phyloP scores from a whole-genome alignment of 225 moss, liverwort and hornwort genomes.

The Climacium dendroides region DNA sequence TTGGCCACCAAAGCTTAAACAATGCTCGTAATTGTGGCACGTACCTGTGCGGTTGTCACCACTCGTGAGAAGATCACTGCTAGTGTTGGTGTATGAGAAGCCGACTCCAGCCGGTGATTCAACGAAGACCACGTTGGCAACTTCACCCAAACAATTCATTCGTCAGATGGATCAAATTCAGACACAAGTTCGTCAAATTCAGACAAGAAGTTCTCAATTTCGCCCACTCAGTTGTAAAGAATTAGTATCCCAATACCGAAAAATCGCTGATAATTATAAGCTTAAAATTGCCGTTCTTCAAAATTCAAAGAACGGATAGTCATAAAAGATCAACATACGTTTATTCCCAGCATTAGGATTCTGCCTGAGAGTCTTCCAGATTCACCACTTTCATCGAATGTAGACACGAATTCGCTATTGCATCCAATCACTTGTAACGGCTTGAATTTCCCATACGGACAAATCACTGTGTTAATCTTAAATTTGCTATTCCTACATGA shows the following conservation, averaged over 20 bases:
- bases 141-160: not conserved
- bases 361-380: not conserved
- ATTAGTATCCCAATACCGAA: not conserved
- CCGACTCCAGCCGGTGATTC: constrained; percentile 75
- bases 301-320: no score
- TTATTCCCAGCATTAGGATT: constrained; percentile 39
- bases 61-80: constrained; percentile 21
- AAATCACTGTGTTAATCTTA: no score
- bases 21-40: not conserved
- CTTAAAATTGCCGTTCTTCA: not conserved
- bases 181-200: not conserved
- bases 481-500: not conserved
- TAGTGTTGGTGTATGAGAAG: constrained; percentile 59
- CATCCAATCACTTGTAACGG: not conserved
- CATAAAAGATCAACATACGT: not conserved
- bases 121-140: constrained; percentile 52
- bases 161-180: not conserved
- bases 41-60: constrained; percentile 61
- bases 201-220: not conserved
- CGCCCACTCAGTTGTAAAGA: not conserved
- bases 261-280: not conserved
- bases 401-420: not conserved
- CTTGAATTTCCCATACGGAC: not conserved
- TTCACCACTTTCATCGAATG: not conserved
- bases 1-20: no score